Evolutionary conservation across 2,329 filamentous ascomycete genomes (phyloP).

Genomic region (Arthrobotrys entomopaga): DNA sequence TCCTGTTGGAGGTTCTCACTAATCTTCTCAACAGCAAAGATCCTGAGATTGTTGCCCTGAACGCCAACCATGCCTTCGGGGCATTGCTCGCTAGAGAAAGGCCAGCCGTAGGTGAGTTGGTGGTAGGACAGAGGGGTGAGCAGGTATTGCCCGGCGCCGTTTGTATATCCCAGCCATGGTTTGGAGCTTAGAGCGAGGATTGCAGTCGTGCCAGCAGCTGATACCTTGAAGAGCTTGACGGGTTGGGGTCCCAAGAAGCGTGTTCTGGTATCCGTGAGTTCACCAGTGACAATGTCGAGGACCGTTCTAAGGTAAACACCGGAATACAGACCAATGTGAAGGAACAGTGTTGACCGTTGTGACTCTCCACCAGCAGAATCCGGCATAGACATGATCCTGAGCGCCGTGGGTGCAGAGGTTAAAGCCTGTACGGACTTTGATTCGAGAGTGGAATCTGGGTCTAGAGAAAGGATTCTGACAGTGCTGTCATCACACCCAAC

Average conservation of each 20-base stretch:
- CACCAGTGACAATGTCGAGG: conserved; percentile 92
- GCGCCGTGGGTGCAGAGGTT: conserved; percentile 85
- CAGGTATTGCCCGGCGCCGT: conserved; percentile 74
- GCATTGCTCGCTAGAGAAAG: conserved; percentile 94
- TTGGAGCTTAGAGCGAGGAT: conserved; percentile 90
- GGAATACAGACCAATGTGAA: conserved; percentile 95
- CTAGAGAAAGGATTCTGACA: conserved; percentile 88
- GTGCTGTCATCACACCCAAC: conserved; percentile 98
- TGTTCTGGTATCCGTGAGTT: conserved; percentile 91
- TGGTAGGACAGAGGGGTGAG: conserved; percentile 91
- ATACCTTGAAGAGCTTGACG: conserved; percentile 90
- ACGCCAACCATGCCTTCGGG: conserved; percentile 94
- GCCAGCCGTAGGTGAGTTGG: conserved; percentile 91
- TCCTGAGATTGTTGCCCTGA: conserved; percentile 82
- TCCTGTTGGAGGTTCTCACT: conserved; percentile 87
- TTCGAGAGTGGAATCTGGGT: conserved; percentile 88
- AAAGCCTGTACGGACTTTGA: conserved; percentile 94
- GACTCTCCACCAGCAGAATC: conserved; percentile 81
- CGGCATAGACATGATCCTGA: conserved; percentile 94
- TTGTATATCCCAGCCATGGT: conserved; percentile 87
- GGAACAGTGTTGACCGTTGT: conserved; percentile 80
- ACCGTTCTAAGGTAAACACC: conserved; percentile 96
- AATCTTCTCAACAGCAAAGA: conserved; percentile 89
- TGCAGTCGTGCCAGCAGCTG: conserved; percentile 82
- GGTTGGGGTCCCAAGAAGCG: conserved; percentile 92